A percentile compares a stretch with the other conserved stretches of the same genome.
phyloP scores from a whole-genome alignment of 2,329 filamentous ascomycete species.

The Gliomastix tumulicola region DNA sequence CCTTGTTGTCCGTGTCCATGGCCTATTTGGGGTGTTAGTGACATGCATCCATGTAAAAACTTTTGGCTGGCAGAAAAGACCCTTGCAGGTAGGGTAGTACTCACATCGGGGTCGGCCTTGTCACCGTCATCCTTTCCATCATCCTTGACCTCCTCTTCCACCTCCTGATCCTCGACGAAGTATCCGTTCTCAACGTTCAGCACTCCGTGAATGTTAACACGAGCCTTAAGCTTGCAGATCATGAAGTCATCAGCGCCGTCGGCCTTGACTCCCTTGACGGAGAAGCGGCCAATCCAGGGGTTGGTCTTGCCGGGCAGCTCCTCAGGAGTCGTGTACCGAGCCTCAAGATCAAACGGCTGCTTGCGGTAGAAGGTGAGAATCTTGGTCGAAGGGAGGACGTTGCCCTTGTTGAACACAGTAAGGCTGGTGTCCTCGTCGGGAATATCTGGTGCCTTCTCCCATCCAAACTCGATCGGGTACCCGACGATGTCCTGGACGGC shows the following conservation, averaged over 20 bases:
- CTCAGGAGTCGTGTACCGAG: constrained; percentile 84
- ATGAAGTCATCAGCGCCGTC: constrained; percentile 95
- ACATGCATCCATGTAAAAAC: constrained; percentile 4
- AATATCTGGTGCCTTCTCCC: constrained; percentile 98
- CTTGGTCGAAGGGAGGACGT: constrained; percentile 96
- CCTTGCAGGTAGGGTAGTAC: constrained; percentile 26
- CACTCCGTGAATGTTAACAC: constrained; percentile 92
- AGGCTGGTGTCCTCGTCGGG: constrained; percentile 97
- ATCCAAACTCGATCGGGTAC: constrained; percentile 97
- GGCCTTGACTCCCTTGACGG: constrained; percentile 93
- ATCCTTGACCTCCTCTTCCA: constrained; percentile 86
- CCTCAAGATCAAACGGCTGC: constrained; percentile 93
- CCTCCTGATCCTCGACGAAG: constrained; percentile 95
- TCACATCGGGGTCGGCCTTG: constrained; percentile 68
- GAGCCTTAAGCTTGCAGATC: constrained; percentile 99
- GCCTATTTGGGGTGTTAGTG: constrained; percentile 53
- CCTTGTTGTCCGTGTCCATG: constrained; percentile 76
- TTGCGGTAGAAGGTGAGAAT: constrained; percentile 99
- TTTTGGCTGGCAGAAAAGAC: background rate
- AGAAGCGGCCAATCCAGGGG: constrained; percentile 96
- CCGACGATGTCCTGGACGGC: constrained; percentile 94
- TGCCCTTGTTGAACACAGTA: constrained; percentile 95
- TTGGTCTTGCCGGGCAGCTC: constrained; percentile 81
- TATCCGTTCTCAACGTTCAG: constrained; percentile 96
- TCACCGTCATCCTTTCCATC: constrained; percentile 26